phyloP scores from a whole-genome alignment of 1,139 yeast genomes.

The Saccharomyces pastorianus region DNA sequence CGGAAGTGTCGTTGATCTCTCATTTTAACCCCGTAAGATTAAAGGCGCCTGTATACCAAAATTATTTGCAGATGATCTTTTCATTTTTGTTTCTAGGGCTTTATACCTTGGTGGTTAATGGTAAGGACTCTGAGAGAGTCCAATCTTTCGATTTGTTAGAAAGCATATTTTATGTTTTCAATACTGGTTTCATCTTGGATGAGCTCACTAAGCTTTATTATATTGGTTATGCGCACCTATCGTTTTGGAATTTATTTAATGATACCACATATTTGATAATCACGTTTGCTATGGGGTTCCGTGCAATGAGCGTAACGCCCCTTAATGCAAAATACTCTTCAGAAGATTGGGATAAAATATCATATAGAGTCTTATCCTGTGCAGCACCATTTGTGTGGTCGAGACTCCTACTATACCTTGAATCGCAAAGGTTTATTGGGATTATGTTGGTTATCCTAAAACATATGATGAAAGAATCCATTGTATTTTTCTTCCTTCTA shows the following conservation, averaged over 20 bases:
- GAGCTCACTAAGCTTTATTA: constrained; percentile 66
- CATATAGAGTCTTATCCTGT: constrained; percentile 66
- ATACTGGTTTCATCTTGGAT: constrained; percentile 58
- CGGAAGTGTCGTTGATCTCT: constrained; percentile 46
- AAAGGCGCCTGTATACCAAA: constrained; percentile 79
- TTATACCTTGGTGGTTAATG: constrained; percentile 59
- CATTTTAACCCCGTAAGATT: constrained; percentile 81
- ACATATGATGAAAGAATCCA: constrained; percentile 79
- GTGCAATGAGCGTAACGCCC: constrained; percentile 44
- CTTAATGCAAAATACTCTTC: constrained; percentile 14
- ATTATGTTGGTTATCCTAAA: constrained; percentile 81
- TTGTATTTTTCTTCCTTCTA: constrained; percentile 68
- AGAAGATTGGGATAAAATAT: constrained; percentile 49
- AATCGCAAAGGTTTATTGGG: constrained; percentile 76
- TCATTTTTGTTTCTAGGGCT: constrained; percentile 57
- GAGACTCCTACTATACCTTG: constrained; percentile 64
- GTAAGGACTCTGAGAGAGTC: constrained; percentile 31
- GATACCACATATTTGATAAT: constrained; percentile 58
- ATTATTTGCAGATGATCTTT: constrained; percentile 57
- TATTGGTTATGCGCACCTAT: constrained; percentile 62
- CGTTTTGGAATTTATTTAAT: constrained; percentile 77
- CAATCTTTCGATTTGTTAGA: constrained; percentile 43
- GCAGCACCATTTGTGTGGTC: constrained; percentile 89
- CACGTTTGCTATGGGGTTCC: constrained; percentile 44
- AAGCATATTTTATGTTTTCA: constrained; percentile 52